Base-by-base conservation (phyloP, 2,329 filamentous ascomycete species). In the Thelonectria discophora region DNA sequence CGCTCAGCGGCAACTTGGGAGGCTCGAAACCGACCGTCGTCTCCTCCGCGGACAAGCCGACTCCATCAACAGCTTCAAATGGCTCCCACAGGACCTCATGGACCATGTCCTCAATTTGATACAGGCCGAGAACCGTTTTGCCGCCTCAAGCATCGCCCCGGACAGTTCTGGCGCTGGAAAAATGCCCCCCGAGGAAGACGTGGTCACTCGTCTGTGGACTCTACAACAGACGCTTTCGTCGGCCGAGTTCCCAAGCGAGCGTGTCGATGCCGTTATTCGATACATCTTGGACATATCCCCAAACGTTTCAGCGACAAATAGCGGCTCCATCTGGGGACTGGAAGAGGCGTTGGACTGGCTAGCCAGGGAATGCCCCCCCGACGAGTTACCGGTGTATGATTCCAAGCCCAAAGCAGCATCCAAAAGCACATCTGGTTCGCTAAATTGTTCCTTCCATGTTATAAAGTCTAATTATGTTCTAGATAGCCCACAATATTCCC, bases 271-370 rank as follows among this genome's bases (percentile, higher is more conserved):
- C 46, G 88, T 86, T 9, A 74, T 97, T 62, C 84, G 85, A 67
- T 82, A 90, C 72, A 82, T 93, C 46, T 77, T 94, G 57, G 83
- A 88, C 43, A 88, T 90, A 66, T 87, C 88, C 27, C 83, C 88
- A 30, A 88, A 87, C 64, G 84, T 90, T 56, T 79, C 82, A 3
- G 72, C 80, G 11, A 78, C 80, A 18, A 81, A 76, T 62, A 90
- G 87, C 68, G 90, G 93, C 65, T 83, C 84, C 45, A 85, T 93
- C 13, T 97, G 93, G 91, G 93, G 94, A 10, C 79, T 98, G 37
- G 90, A 96, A 63, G 94, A 97, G 77, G 88, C 91, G 24, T 76
- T 99, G 18, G 92, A 97, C 69, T 97, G 93, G 92, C 84, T 98
- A 55, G 92, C 93, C n/a, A 81, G 92, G 66, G 87, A 95, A 73